Percentiles rank a stretch among this genome's conserved stretches.
These are phyloP conservation scores for Irpex sp. DNA, from an alignment of 1,284 basidiomycete genomes.

Conservation along the genomic window DNA sequence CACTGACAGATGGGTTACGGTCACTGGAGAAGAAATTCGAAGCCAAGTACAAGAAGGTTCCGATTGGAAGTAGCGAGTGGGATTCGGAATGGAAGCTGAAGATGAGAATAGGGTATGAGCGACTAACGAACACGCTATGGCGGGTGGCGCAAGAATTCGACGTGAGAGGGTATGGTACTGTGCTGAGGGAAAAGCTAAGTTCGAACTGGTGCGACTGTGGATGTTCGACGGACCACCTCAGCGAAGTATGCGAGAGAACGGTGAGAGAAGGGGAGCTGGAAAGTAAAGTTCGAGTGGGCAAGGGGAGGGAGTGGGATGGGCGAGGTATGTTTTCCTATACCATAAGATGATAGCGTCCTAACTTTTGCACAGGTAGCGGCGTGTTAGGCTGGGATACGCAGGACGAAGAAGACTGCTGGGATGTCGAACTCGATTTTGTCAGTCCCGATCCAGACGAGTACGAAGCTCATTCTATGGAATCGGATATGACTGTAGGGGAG, in stretches of 20 bases:
- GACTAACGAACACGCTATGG: slow-evolving; percentile 69
- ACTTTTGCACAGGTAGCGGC: slow-evolving; percentile 52
- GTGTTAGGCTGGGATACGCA: slow-evolving; percentile 74
- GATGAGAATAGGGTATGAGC: slow-evolving; percentile 69
- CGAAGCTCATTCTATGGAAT: slow-evolving; percentile 43
- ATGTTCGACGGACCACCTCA: slow-evolving; percentile 78
- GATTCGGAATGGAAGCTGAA: slow-evolving; percentile 64
- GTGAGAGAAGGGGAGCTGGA: slow-evolving; percentile 74
- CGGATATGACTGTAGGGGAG: slow-evolving; percentile 73
- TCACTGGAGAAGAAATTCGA: slow-evolving; percentile 70
- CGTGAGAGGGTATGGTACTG: slow-evolving; percentile 73
- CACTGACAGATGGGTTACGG: slow-evolving; percentile 61
- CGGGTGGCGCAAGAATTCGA: slow-evolving; percentile 74
- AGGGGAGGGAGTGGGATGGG: slow-evolving; percentile 78
- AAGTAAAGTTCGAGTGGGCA: slow-evolving; percentile 60
- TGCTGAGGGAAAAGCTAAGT: slow-evolving; percentile 73
- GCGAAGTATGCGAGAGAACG: slow-evolving; percentile 77
- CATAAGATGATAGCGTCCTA: neutral
- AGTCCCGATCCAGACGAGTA: slow-evolving; percentile 58
- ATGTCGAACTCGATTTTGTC: slow-evolving; percentile 70
- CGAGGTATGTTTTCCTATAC: slow-evolving; percentile 45
- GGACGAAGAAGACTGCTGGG: slow-evolving; percentile 81
- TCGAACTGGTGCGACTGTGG: slow-evolving; percentile 83
- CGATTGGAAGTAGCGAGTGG: slow-evolving; percentile 46
- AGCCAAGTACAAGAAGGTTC: slow-evolving; percentile 50